These are phyloP conservation scores for Rhizopus stolonifer DNA, from an alignment of 371 early-diverging fungal genomes.

Conservation along the genomic window DNA sequence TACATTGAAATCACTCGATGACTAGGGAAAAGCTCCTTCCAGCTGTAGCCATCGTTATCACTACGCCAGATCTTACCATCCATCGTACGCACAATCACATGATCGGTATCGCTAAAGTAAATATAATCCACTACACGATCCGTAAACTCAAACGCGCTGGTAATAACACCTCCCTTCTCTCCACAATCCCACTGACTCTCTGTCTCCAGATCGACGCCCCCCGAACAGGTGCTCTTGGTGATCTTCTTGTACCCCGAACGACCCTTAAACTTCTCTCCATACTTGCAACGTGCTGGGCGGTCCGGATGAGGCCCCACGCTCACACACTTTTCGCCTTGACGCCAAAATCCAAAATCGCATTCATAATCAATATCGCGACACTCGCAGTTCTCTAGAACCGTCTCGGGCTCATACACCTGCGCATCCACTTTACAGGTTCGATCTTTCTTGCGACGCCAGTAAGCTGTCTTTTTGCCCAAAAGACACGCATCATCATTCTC, in stretches of 20 bases:
- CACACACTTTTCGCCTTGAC: constrained; percentile 59
- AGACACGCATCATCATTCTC: constrained; percentile 48
- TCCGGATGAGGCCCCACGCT: constrained; percentile 69
- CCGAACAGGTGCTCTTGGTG: constrained; percentile 59
- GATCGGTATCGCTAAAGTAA: constrained; percentile 63
- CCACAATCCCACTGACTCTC: constrained; percentile 52
- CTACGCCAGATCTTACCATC: constrained; percentile 63
- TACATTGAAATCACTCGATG: constrained; percentile 52
- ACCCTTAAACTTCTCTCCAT: constrained; percentile 55
- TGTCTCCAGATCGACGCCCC: constrained; percentile 60
- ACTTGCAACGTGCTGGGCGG: constrained; percentile 60
- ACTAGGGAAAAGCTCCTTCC: constrained; percentile 53
- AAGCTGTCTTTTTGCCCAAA: constrained; percentile 49
- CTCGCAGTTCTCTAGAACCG: constrained; percentile 52
- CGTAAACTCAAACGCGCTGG: constrained; percentile 42
- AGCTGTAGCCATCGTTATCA: constrained; percentile 73
- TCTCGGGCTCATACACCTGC: constrained; percentile 60
- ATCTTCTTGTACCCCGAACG: constrained; percentile 73
- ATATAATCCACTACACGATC: constrained; percentile 57
- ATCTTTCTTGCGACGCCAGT: constrained; percentile 80
- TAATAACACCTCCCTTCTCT: constrained; percentile 27
- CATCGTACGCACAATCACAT: constrained; percentile 57
- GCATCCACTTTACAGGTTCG: constrained; percentile 71
- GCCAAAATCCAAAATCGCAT: constrained; percentile 81
- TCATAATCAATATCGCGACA: constrained; percentile 78